Evolutionary conservation across 2,329 filamentous ascomycete genomes (phyloP).

Genomic region (Rhytidhysteron rufulum): DNA sequence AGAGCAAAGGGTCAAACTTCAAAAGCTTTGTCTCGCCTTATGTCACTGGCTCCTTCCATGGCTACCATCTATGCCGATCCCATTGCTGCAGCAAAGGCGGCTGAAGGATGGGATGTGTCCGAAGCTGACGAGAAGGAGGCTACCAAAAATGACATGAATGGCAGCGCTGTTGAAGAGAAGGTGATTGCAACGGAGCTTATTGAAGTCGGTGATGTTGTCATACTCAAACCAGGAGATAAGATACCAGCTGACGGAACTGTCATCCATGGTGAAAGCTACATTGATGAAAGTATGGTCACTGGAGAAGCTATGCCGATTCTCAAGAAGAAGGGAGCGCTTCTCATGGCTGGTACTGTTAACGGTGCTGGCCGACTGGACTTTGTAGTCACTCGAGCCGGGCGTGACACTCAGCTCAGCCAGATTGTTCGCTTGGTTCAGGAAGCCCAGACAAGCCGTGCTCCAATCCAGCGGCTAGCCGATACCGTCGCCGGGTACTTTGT

Average conservation of each 20-base stretch:
- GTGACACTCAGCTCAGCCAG: slow-evolving; percentile 94
- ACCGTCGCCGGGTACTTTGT: slow-evolving; percentile 91
- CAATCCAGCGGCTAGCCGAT: slow-evolving; percentile 91
- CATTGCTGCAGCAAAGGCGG: slow-evolving; percentile 86
- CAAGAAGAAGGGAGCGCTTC: slow-evolving; percentile 72
- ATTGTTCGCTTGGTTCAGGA: slow-evolving; percentile 98
- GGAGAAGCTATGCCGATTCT: slow-evolving; percentile 94
- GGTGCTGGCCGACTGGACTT: slow-evolving; percentile 89
- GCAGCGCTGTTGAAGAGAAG: slow-evolving; percentile 72
- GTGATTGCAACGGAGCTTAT: slow-evolving; percentile 91
- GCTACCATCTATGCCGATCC: slow-evolving; percentile 94
- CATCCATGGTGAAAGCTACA: slow-evolving; percentile 83
- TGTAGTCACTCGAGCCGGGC: slow-evolving; percentile 83
- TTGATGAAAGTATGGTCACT: slow-evolving; percentile 98
- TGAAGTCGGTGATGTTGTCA: slow-evolving; percentile 88
- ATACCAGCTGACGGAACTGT: slow-evolving; percentile 89
- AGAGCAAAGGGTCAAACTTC: slow-evolving; percentile 94
- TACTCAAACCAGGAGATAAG: slow-evolving; percentile 92
- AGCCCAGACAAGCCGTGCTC: slow-evolving; percentile 88
- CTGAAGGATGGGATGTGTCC: slow-evolving; percentile 67
- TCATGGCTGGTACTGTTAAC: slow-evolving; percentile 96
- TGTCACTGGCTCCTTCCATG: slow-evolving; percentile 96
- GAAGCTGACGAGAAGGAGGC: slow-evolving; percentile 39
- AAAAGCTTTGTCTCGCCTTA: slow-evolving; percentile 84
- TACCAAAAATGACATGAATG: slow-evolving; percentile 41